These are phyloP conservation scores for Wickerhamiella cacticola DNA, from an alignment of 805 yeast genomes.

Conservation along the genomic window DNA sequence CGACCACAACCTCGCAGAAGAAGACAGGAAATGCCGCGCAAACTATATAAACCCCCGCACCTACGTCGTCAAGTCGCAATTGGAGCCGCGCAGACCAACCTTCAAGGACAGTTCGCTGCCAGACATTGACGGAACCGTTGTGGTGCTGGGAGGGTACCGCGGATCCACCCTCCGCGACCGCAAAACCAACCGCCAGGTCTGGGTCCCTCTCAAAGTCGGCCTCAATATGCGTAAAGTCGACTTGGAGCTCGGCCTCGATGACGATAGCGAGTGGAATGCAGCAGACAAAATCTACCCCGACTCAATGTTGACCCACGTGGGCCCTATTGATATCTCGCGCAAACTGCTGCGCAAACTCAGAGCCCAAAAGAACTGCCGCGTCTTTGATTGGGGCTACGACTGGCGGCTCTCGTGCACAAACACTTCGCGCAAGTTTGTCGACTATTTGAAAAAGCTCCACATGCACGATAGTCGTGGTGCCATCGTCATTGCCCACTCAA, in stretches of 20 bases:
- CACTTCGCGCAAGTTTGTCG: slow-evolving; percentile 39
- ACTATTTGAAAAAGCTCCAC: slow-evolving; percentile 36
- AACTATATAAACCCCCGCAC: slow-evolving; percentile 52
- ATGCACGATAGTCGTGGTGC: slow-evolving; percentile 39
- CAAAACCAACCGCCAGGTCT: slow-evolving; percentile 50
- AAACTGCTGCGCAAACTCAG: slow-evolving; percentile 44
- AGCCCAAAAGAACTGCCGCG: slow-evolving; percentile 39
- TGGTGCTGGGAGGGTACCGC: slow-evolving; percentile 78
- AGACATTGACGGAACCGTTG: slow-evolving; percentile 57
- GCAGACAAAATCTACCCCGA: slow-evolving; percentile 38
- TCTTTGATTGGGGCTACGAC: slow-evolving; percentile 79
- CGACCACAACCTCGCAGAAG: slow-evolving; percentile 30
- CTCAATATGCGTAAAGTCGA: slow-evolving; percentile 59
- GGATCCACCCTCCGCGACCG: slow-evolving; percentile 66
- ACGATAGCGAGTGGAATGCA: slow-evolving; percentile 50
- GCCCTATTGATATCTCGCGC: slow-evolving; percentile 70
- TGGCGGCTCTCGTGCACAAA: slow-evolving; percentile 71
- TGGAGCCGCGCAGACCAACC: slow-evolving; percentile 33
- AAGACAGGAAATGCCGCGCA: slow-evolving; percentile 34
- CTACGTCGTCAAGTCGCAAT: slow-evolving; percentile 54
- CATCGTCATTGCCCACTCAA: slow-evolving; percentile 74
- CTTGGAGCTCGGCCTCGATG: slow-evolving; percentile 58
- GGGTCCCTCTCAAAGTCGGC: slow-evolving; percentile 85
- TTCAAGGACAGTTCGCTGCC: not conserved
- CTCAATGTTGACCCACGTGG: slow-evolving; percentile 68